Evolutionary conservation across 345 rosid species (phyloP).

Genomic region (Eutrema heterophyllum): DNA sequence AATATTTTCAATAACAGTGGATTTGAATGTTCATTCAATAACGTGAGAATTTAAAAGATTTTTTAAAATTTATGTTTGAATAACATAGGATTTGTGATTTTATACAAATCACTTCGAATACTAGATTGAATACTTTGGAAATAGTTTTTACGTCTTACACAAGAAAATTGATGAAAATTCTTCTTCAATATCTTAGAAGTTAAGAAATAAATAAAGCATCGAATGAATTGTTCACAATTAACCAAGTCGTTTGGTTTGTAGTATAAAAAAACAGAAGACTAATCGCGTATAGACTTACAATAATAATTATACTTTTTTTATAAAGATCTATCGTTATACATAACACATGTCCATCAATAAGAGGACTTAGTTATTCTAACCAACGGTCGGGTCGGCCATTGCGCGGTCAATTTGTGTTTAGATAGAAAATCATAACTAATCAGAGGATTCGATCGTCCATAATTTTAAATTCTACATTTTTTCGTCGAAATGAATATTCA

Average conservation of each 20-base stretch:
- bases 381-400: conserved; percentile 10
- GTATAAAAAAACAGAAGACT: conserved; percentile 5
- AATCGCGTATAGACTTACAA: background rate
- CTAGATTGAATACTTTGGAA: too few relatives aligned
- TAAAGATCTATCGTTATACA: background rate
- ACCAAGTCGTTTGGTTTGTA: conserved; percentile 7
- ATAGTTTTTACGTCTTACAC: background rate
- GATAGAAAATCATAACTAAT: too few relatives aligned
- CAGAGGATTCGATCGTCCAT: too few relatives aligned
- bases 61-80: too few relatives aligned
- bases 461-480: too few relatives aligned
- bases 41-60: too few relatives aligned
- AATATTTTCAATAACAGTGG: too few relatives aligned
- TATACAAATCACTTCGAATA: too few relatives aligned
- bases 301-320: too few relatives aligned
- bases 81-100: too few relatives aligned
- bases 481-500: too few relatives aligned
- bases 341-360: conserved; percentile 22
- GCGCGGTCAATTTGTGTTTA: conserved; percentile 10
- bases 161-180: background rate
- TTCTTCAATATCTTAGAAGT: background rate
- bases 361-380: background rate
- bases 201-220: background rate
- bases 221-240: background rate
- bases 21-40: too few relatives aligned